A percentile compares a stretch with the other conserved stretches of the same genome.
phyloP scores from a whole-genome alignment of 2,329 filamentous ascomycete species.

The Tolypocladium album region DNA sequence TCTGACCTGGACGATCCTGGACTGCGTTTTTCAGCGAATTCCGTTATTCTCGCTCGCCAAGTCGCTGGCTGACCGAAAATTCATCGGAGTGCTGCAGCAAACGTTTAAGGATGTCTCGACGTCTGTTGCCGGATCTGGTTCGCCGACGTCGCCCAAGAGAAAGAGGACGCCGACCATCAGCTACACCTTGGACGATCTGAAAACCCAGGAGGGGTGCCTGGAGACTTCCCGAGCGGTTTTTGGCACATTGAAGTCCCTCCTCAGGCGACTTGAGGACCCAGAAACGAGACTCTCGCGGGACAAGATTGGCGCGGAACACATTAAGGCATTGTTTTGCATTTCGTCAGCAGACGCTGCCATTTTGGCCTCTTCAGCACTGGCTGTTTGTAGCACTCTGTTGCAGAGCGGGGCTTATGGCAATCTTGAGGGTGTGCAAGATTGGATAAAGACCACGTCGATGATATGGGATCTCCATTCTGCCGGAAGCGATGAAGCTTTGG shows the following conservation, averaged over 20 bases:
- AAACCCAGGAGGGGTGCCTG: conserved; percentile 28
- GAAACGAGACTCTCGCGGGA: conserved; percentile 26
- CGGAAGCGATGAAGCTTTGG: conserved; percentile 31
- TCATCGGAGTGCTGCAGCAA: conserved; percentile 55
- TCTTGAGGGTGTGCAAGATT: conserved; percentile 28
- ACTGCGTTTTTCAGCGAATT: conserved; percentile 50
- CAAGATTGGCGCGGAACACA: conserved; percentile 45
- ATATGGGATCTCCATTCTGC: conserved; percentile 47
- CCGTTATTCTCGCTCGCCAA: conserved; percentile 60
- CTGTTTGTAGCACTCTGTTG: conserved; percentile 30
- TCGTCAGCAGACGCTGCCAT: conserved; percentile 35
- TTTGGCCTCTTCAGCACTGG: conserved; percentile 33
- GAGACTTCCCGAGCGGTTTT: conserved; percentile 38
- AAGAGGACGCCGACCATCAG: conserved; percentile 28
- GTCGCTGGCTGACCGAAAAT: conserved; percentile 59
- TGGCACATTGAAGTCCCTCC: conserved; percentile 30
- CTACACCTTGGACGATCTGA: conserved; percentile 30
- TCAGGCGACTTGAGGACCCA: conserved; percentile 31
- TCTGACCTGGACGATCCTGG: conserved; percentile 50
- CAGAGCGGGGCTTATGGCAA: conserved; percentile 18
- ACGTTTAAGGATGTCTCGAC: conserved; percentile 48
- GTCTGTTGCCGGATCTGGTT: conserved; percentile 14
- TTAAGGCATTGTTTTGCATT: conserved; percentile 44
- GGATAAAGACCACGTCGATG: conserved; percentile 33
- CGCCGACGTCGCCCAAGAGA: conserved; percentile 26